Evolutionary conservation across 2,329 filamentous ascomycete genomes (phyloP).

Genomic region (Trichothecium roseum): DNA sequence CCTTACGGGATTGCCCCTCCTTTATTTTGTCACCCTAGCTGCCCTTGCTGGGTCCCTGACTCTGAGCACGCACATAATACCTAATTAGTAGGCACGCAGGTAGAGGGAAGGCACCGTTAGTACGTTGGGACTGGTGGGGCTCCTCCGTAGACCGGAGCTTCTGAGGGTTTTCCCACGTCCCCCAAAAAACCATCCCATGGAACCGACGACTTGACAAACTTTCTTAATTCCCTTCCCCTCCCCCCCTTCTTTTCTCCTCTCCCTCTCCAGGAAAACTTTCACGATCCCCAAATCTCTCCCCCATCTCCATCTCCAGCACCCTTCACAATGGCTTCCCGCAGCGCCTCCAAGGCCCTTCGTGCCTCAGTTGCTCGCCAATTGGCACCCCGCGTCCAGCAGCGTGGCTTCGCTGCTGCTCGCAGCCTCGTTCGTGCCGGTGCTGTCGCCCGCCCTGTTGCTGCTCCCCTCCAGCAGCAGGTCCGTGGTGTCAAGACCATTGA

Average conservation of each 20-base stretch:
- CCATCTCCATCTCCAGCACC: conserved; percentile 11
- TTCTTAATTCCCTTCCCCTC: conserved; percentile 8
- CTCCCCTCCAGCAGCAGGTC: conserved; percentile 55
- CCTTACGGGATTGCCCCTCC: no score
- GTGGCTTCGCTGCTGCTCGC: conserved; percentile 51
- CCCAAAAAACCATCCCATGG: conserved; percentile 6
- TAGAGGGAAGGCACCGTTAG: no score
- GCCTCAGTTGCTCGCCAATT: conserved; percentile 54
- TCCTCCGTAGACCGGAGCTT: no score
- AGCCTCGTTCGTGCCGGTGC: conserved; percentile 44
- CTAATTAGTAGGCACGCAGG: no score
- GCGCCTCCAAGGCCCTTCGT: conserved; percentile 58
- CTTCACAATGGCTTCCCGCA: conserved; percentile 65
- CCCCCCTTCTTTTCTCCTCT: conserved; percentile 12
- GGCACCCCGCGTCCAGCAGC: conserved; percentile 49
- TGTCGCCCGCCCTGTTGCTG: conserved; percentile 39
- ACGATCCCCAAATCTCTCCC: conserved; percentile 15
- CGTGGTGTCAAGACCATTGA: conserved; percentile 97
- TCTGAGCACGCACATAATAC: no score
- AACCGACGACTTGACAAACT: not conserved
- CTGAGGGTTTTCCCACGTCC: conserved; percentile 2
- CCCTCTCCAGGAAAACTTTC: conserved; percentile 19
- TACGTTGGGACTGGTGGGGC: no score
- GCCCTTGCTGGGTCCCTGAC: no score
- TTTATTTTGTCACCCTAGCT: no score